phyloP scores from a whole-genome alignment of 768 basidiomycete species.

The Xerocomellus amylosporus region DNA sequence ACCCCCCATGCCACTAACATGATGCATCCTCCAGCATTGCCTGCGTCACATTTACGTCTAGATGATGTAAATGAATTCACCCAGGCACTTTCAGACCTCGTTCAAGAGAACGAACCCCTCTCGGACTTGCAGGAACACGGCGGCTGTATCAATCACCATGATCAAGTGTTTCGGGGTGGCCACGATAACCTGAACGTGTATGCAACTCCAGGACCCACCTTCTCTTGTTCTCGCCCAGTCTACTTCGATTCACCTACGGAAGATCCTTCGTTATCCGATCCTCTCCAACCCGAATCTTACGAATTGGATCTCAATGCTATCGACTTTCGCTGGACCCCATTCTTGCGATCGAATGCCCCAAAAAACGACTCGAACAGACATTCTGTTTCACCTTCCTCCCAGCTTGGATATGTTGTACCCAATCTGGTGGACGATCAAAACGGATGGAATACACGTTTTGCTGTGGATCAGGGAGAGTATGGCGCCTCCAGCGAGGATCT shows the following conservation, averaged over 20 bases:
- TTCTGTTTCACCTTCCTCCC: background rate
- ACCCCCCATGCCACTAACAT: slow-evolving; percentile 4
- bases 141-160: background rate
- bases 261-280: slow-evolving; percentile 43
- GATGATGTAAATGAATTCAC: slow-evolving; percentile 5
- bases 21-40: slow-evolving; percentile 11
- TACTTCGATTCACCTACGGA: slow-evolving; percentile 55
- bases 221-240: slow-evolving; percentile 32
- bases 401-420: slow-evolving; percentile 1
- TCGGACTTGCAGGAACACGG: slow-evolving; percentile 14
- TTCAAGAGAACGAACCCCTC: slow-evolving; percentile 6
- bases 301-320: slow-evolving; percentile 40
- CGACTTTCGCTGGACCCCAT: slow-evolving; percentile 58
- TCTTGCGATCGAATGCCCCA: slow-evolving; percentile 32
- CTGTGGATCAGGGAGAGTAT: slow-evolving; percentile 8
- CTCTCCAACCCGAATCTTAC: slow-evolving; percentile 36
- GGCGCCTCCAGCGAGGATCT: slow-evolving; percentile 13
- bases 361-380: background rate
- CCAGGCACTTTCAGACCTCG: slow-evolving; percentile 3
- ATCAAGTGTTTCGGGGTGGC: slow-evolving; percentile 1
- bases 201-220: slow-evolving; percentile 49
- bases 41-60: slow-evolving; percentile 18
- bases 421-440: slow-evolving; percentile 16
- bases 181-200: slow-evolving; percentile 28
- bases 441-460: slow-evolving; percentile 11